Percentiles rank a stretch among this genome's conserved stretches.
phyloP scores from a whole-genome alignment of 305 asterid species.

The Solanum chacoense region DNA sequence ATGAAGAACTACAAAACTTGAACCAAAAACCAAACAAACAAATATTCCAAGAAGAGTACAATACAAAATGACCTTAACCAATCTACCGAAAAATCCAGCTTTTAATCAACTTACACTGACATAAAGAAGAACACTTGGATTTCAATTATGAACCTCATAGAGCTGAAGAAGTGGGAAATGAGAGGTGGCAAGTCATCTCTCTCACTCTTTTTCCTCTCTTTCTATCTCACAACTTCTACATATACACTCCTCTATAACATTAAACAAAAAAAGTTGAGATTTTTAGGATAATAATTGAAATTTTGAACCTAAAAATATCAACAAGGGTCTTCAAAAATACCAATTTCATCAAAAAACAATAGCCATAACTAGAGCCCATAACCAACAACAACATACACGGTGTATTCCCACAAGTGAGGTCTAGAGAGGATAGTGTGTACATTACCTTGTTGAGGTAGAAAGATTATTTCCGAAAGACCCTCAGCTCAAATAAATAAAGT shows the following conservation, averaged over 20 bases:
- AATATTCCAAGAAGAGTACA: neutral
- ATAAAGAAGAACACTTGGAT: slow-evolving; percentile 22
- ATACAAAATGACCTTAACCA: neutral
- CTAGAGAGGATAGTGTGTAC: neutral
- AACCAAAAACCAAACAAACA: neutral
- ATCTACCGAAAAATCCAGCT: neutral
- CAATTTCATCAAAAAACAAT: neutral
- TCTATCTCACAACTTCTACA: neutral
- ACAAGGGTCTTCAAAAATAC: neutral
- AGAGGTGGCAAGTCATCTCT: slow-evolving; percentile 36
- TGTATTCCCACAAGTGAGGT: neutral
- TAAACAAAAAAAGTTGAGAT: neutral
- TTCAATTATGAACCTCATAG: slow-evolving; percentile 21
- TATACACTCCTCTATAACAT: neutral
- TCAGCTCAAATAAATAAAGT: neutral
- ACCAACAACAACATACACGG: neutral
- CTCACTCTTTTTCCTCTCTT: slow-evolving; percentile 4
- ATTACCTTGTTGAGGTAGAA: neutral
- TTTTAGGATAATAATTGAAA: neutral
- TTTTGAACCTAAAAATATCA: neutral
- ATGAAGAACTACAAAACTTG: neutral
- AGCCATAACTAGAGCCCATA: neutral
- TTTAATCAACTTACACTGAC: slow-evolving; percentile 16
- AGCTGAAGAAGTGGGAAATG: slow-evolving; percentile 29
- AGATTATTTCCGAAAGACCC: neutral